Evolutionary conservation across 73 alveolate genomes (phyloP).

Genomic region (Paramecium pentaurelia): DNA sequence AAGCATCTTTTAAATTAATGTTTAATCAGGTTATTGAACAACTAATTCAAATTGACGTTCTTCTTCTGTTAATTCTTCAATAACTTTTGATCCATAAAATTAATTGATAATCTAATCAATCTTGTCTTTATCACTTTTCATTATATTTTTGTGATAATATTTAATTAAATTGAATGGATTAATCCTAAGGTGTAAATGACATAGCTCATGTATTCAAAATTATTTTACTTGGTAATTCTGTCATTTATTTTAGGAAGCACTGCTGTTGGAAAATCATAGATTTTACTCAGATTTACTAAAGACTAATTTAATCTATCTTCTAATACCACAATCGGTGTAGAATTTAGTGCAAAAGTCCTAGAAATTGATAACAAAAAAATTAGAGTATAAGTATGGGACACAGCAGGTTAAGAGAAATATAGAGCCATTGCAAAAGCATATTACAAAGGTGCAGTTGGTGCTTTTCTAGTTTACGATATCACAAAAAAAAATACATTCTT

Average conservation of each 20-base stretch:
- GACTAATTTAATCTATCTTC: slow-evolving; percentile 67
- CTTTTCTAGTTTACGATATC: slow-evolving; percentile 56
- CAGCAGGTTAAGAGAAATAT: slow-evolving; percentile 64
- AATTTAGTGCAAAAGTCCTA: slow-evolving; percentile 83
- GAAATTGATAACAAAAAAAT: slow-evolving; percentile 69
- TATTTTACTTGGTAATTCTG: slow-evolving; percentile 5
- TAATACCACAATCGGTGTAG: slow-evolving; percentile 90
- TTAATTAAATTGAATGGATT: background rate
- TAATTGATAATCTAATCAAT: background rate
- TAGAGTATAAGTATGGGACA: slow-evolving; percentile 78
- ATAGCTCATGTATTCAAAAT: slow-evolving; percentile 12
- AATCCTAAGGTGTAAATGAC: background rate
- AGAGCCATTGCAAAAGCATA: slow-evolving; percentile 58
- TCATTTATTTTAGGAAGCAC: slow-evolving; percentile 67
- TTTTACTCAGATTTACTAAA: slow-evolving; percentile 73
- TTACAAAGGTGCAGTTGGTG: slow-evolving; percentile 65
- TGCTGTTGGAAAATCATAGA: slow-evolving; percentile 83
- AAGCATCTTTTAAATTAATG: slow-evolving; percentile 1
- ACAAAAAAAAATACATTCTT: slow-evolving; percentile 35
- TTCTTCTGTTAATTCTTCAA: background rate
- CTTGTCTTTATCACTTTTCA: background rate
- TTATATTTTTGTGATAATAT: background rate
- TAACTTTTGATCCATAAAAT: background rate
- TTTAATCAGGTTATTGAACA: background rate
- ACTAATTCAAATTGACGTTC: background rate